Base-by-base conservation (phyloP, 371 early-diverging fungal species). In the Actinomortierella wolfii region DNA sequence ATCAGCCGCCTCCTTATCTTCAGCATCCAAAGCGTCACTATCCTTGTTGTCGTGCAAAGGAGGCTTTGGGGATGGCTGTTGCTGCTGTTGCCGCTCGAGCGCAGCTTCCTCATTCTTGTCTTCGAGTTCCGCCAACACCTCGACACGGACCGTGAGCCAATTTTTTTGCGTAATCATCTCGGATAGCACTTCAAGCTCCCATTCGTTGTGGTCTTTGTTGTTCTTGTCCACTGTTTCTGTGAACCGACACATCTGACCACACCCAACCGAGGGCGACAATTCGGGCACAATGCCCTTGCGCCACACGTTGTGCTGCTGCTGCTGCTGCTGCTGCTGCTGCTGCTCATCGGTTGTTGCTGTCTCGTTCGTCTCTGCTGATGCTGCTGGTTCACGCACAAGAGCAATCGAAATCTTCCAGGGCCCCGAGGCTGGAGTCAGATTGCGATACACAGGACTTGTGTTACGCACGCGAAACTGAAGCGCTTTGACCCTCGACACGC, bases 101-200 rank as follows among this genome's bases (percentile, higher is more conserved):
- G n/a, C n/a, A n/a, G n/a, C n/a, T n/a, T n/a, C n/a, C n/a, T n/a
- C n/a, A n/a, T n/a, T n/a, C n/a, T n/a, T n/a, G 44, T 63, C 53
- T 14, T 48, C 46, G 6, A 43, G 54, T 11, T 54, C 59, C 0
- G 48, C 60, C 54, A 43, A 62, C 23, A 73, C 51, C 44, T 73
- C 74, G 17, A 73, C 57, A 15, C 53, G 48, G 67, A 73, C 28
- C 52, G 66, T 53, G 26, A 73, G 39, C 67, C 67, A 67, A 26
- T 73, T 73, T 41, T 41, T 45, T 26, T 59, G 63, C 21, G 67
- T 44, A 0, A 73, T 59, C 67, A 73, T 73, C 45, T 73, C 74
- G 0, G 74, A 73, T 34, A 73, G 7, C 54, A 73, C 64, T 47
- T 73, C 74, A 8, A 73, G 63, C 24, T 73, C 74, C 74, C 74